These are phyloP conservation scores for Nissolia schottii DNA, from an alignment of 306 rosid species.

Conservation along the genomic window DNA sequence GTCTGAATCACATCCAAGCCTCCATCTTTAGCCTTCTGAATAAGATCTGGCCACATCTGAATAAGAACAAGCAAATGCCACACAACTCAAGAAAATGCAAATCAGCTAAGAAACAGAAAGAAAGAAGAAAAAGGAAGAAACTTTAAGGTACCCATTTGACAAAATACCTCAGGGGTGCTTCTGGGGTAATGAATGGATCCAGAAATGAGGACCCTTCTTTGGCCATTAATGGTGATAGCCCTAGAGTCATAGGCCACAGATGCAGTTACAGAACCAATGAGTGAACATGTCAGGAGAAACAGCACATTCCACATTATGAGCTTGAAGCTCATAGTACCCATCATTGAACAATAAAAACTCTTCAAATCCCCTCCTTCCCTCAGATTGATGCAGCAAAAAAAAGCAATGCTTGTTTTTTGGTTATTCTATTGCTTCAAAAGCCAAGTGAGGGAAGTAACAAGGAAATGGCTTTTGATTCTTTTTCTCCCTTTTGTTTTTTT, in stretches of 20 bases:
- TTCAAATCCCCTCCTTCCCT: not conserved
- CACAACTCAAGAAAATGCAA: conserved; percentile 10
- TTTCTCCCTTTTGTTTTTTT: not conserved
- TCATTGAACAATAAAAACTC: not conserved
- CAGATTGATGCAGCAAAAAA: conserved; percentile 30
- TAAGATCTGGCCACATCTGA: conserved; percentile 99
- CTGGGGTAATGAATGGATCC: conserved; percentile 99
- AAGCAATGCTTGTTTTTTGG: conserved; percentile 28
- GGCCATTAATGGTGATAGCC: conserved; percentile 92
- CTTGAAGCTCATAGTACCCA: conserved; percentile 47
- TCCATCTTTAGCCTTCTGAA: conserved; percentile 96
- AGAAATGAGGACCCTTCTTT: conserved; percentile 88
- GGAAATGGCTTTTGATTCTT: conserved; percentile 36
- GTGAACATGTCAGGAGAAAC: conserved; percentile 32
- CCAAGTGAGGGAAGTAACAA: conserved; percentile 24
- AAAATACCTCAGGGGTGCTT: conserved; percentile 89
- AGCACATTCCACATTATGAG: conserved; percentile 60
- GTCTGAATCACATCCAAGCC: conserved; percentile 98
- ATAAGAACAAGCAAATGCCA: conserved; percentile 19
- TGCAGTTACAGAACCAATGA: conserved; percentile 46
- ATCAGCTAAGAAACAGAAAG: not conserved
- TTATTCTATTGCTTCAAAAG: conserved; percentile 44
- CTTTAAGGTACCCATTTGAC: conserved; percentile 33
- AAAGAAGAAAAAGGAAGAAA: conserved; percentile 7
- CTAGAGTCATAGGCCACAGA: conserved; percentile 86